Evolutionary conservation across 106 monocot species (phyloP).

Genomic region (Narthecium ossifragum): DNA sequence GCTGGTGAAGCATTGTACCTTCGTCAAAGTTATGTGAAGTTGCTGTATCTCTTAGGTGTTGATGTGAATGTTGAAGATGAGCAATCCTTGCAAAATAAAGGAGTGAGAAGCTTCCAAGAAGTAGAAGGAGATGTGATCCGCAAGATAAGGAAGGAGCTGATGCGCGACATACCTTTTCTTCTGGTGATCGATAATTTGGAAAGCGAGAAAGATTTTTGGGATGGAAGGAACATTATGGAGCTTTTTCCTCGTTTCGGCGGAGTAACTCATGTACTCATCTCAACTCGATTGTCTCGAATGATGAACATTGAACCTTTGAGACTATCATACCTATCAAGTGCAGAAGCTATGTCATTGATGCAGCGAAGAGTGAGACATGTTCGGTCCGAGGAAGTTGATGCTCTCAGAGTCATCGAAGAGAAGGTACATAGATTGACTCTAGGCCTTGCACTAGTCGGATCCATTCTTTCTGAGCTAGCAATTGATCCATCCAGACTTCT

Average conservation of each 20-base stretch:
- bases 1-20: constrained; percentile 76
- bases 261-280: constrained; percentile 83
- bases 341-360: constrained; percentile 86
- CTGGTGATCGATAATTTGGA: constrained; percentile 88
- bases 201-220: constrained; percentile 94
- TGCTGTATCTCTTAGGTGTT: constrained; percentile 61
- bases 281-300: constrained; percentile 68
- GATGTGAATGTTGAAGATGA: constrained; percentile 47
- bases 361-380: constrained; percentile 65
- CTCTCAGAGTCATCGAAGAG: constrained; percentile 75
- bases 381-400: constrained; percentile 62
- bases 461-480: constrained; percentile 77
- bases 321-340: constrained; percentile 76
- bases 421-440: constrained; percentile 75
- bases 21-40: constrained; percentile 75
- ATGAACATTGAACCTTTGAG: constrained; percentile 88
- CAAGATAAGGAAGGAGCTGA: constrained; percentile 66
- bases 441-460: constrained; percentile 68
- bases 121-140: constrained; percentile 78
- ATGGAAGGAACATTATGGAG: constrained; percentile 60
- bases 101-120: constrained; percentile 66
- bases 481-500: constrained; percentile 79
- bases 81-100: constrained; percentile 48
- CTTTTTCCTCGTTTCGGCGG: constrained; percentile 79
- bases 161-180: constrained; percentile 71